Evolutionary conservation across 2,329 filamentous ascomycete species (phyloP), one percentile per base, ranked within the genome.

Genomic region (Fonsecaea multimorphosa): DNA sequence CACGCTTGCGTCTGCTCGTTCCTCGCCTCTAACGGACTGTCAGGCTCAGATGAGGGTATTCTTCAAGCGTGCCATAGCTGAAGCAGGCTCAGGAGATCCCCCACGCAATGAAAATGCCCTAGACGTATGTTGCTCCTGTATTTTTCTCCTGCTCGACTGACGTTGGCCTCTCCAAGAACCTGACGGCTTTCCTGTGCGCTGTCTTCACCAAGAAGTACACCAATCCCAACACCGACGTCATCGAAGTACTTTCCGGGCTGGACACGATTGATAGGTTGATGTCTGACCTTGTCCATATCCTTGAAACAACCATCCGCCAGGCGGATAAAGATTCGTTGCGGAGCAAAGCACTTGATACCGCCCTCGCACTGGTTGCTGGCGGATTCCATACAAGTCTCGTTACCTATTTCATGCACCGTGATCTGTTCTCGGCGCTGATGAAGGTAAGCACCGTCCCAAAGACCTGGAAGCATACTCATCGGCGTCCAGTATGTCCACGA

Each of bases 161-260:
- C 60, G 14, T 61, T 80, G 74, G 83, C 81, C 80, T 76, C 81
- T 79, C 3, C 77, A 49, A 98, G 91, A 98, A 93, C 67, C 85
- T 98, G 75, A 93, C 90, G 77, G 89, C 91, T 55, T 97, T 98
- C 78, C 85, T 99, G 75, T 89, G 89, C 57, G 88, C 88, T 61
- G 85, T 96, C 19, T 83, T 98, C 68, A 86, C 87, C 64, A 99
- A 98, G 80, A 92, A 90, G 77, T 99, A 96, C 78, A 93, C 91
- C 27, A 97, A 97, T 74, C 91, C 93, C 5, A 97, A 93, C 77
- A 95, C 95, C 57, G 95, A 98, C 78, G 91, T 97, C 72, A 97
- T 99, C 74, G 88, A 89, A 64, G 85, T 98, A 36, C 85, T 99
- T 56, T 92, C 93, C 3, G 95, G 95, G 5, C 86, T 99, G 59